Base-by-base conservation (phyloP, 306 rosid genomes). In the Acmispon strigosus region DNA sequence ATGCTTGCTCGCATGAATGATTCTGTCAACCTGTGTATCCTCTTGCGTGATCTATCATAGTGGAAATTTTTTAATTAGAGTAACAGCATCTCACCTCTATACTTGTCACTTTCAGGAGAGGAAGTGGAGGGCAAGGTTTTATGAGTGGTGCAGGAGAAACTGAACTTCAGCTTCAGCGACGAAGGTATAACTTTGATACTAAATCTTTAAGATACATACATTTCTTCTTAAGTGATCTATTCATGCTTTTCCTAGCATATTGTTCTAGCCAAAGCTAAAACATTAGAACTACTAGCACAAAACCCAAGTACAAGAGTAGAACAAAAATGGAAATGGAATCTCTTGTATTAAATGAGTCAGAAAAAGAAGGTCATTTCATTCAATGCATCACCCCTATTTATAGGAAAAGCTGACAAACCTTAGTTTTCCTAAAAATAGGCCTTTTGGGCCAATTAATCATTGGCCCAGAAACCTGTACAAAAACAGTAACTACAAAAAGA, bases 71-170 rank as follows among this genome's bases (percentile, higher is more conserved):
- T 27, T 74, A 56, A 61, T n/a, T 70, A 20, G 50, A 53, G 8
- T 11, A 62, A 36, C 61, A 29, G 42, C 52, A 70, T 66, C 66
- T 70, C 45, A 77, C 48, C 36, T 59, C 34, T 29, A 34, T 66
- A 16, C 63, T 43, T 62, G 42, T 61, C 66, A 59, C 69, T 78
- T 75, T 74, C 87, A 94, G 97, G 96, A 89, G 92, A 87, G 97
- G 97, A 76, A 82, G 89, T 50, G 99, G 97, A 32, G 99, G 97
- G 3, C 96, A 83, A 72, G 99, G 99, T 53, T 94, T 94, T 81
- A 82, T 87, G 47, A 87, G 99, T 69, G 97, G 99, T 77, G 92
- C 97, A n/a, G 97, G 97, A 87, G 97, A 94, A 85, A 91, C 96
- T 58, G 97, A 94, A 79, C 96, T 91, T 80, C 96, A 94, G 69